Evolutionary conservation across 129 eudicot species (phyloP), one percentile per base, ranked within the genome.

Genomic region (Escallonia rubra): DNA sequence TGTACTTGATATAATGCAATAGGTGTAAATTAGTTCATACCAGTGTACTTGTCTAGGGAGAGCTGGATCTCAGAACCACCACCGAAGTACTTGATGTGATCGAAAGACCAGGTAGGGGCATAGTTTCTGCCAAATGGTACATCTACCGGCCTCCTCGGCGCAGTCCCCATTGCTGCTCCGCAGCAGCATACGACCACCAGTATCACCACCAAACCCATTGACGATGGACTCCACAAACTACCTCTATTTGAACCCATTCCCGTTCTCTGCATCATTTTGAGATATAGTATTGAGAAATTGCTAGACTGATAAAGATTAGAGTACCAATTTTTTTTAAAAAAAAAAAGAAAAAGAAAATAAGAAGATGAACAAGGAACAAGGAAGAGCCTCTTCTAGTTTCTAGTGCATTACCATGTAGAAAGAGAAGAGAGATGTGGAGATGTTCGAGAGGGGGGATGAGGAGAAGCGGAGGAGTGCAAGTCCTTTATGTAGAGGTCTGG

Each of bases 41-140:
- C 97, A 9, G 97, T 88, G 74, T 79, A 74, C 5, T 88, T 91
- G 73, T 91, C 97, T 10, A 91, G 82, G 42, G n/a, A 14, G 60
- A 91, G 80, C 78, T 91, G 90, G 72, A 91, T 85, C 79, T 91
- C 88, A 23, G 79, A 67, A 59, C 96, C 97, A 3, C 97, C 96
- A 66, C 88, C 88, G 77, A 67, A 74, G 72, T 88, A 88, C 77
- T 91, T 91, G 69, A 91, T 88, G 57, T 91, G 97, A 71, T 91
- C 97, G 56, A 91, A 91, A 4, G 97, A 94, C 97, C 97, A 91
- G 0, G 96, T 85, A 57, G 97, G 97, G 0, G 77, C 83, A 44
- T 91, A 91, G 94, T 91, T 91, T 46, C 93, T 78, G 1, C 97
- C 94, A 15, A 91, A 91, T 0, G 96, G 88, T 1, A 91, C 97